Base-by-base conservation (phyloP, 352 stramenopile species). In the Globisporangium middletonii region DNA sequence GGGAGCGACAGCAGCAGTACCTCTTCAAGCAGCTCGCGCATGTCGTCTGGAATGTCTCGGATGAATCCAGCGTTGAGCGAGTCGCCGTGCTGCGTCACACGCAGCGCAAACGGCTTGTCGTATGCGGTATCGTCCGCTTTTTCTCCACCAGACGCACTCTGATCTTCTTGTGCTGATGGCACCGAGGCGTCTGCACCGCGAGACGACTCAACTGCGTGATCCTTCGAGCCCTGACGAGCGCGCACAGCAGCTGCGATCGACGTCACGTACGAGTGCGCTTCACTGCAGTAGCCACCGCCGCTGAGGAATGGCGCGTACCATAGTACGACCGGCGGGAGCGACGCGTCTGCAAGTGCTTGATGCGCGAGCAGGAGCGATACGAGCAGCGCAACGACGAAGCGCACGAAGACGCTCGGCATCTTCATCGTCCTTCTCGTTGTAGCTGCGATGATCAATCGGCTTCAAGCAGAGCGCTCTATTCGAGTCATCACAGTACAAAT, bases 291-390 rank as follows among this genome's bases (percentile, higher is more conserved):
- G 19, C 91, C 91, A 37, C 92, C 91, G 43, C 92, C 92, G 52
- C 83, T 96, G 47, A 96, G 82, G 50, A 97, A 97, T 51, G 91
- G 89, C 46, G 88, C 89, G 54, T 90, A 95, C 89, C 89, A 97
- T 2, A 93, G 50, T 49, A 97, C 81, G 33, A 63, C 70, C 16
- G 79, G 75, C 19, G 65, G 54, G 30, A 13, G 42, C 8, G 23
- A 27, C 4, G 42, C 33, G 28, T 45, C 26, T 44, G 48, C 19
- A 12, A 12, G 28, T 46, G 50, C 12, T 28, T 12, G 33, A 38
- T 38, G 33, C 33, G 12, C 13, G 15, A 33, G 9, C 16, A 41
- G 41, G 4, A 53, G 42, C 2, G 9, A 7, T 18, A 50, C 18
- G 18, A 63, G 42, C 33, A 53, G 35, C 28, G 28, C 23, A n/a